A percentile compares a stretch with the other conserved stretches of the same genome.
phyloP scores from a whole-genome alignment of 495 filamentous ascomycete species.

The Glarea lozoyensis region DNA sequence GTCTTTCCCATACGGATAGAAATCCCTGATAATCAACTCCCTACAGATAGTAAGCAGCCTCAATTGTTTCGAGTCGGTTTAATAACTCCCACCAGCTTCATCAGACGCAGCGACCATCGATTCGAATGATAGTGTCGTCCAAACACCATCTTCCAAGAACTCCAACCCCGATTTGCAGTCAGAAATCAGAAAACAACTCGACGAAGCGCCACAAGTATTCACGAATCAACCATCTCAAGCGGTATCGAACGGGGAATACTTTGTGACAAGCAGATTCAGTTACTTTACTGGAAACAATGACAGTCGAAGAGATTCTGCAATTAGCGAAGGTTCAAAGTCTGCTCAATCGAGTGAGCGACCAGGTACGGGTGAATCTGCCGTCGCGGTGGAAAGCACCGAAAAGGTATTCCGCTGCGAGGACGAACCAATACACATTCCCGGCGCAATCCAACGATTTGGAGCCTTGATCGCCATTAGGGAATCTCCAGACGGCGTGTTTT shows the following conservation, averaged over 20 bases:
- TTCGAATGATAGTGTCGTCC: background rate
- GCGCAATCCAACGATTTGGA: conserved; percentile 15
- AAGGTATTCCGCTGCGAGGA: conserved; percentile 1
- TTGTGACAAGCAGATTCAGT: background rate
- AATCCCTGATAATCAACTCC: conserved; percentile 3
- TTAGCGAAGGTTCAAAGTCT: conserved; percentile 3
- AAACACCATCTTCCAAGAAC: background rate
- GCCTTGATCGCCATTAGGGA: conserved; percentile 12
- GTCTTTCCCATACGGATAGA: conserved; percentile 3
- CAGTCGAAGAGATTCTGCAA: background rate
- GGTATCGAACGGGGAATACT: background rate
- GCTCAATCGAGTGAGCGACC: no score
- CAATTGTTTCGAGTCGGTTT: no score
- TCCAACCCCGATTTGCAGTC: background rate
- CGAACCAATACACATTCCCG: conserved; percentile 15
- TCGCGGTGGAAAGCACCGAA: conserved; percentile 1
- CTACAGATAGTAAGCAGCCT: no score
- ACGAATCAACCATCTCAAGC: background rate
- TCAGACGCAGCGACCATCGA: background rate
- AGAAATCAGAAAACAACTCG: background rate
- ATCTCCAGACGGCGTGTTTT: conserved; percentile 1
- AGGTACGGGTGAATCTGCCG: conserved; percentile 1
- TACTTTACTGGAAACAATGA: background rate
- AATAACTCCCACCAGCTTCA: background rate
- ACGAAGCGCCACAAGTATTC: conserved; percentile 2